Evolutionary conservation across 2,329 filamentous ascomycete genomes (phyloP).

Genomic region (Cladophialophora chaetospira): DNA sequence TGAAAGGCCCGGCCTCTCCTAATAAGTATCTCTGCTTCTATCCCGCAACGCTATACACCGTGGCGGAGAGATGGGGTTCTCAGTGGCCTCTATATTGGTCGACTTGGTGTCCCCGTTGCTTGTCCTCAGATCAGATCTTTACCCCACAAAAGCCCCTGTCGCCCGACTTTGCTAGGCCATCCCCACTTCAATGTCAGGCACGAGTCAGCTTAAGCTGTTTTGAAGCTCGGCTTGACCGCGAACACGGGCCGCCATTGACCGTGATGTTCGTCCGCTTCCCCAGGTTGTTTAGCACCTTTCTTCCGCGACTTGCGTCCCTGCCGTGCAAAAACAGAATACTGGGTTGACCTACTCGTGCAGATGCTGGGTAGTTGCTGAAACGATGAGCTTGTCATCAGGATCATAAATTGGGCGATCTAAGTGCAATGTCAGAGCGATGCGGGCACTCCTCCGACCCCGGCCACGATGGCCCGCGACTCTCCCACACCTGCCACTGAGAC

Average conservation of each 20-base stretch:
- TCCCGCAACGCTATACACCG: no score
- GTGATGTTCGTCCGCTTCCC: slow-evolving; percentile 3
- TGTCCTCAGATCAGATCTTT: slow-evolving; percentile 2
- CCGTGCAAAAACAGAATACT: not conserved
- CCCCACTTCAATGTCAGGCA: not conserved
- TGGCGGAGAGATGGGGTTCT: no score
- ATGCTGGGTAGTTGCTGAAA: not conserved
- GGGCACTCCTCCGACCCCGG: slow-evolving; percentile 20
- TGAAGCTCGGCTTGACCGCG: not conserved
- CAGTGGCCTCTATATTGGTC: no score
- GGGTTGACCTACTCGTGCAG: not conserved
- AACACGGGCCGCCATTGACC: slow-evolving; percentile 4
- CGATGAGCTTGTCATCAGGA: not conserved
- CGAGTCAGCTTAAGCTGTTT: slow-evolving; percentile 1
- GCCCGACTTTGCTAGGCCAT: not conserved
- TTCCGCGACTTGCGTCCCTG: not conserved
- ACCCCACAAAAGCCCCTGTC: slow-evolving; percentile 13
- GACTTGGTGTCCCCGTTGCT: not conserved
- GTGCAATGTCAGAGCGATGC: slow-evolving; percentile 22
- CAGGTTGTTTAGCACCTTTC: not conserved
- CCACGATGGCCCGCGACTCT: not conserved
- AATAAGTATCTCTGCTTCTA: no score
- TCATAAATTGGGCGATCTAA: not conserved
- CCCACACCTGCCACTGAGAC: slow-evolving; percentile 2
- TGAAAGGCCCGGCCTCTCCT: no score